Evolutionary conservation across 768 basidiomycete species (phyloP).

Genomic region (Russula lepida): DNA sequence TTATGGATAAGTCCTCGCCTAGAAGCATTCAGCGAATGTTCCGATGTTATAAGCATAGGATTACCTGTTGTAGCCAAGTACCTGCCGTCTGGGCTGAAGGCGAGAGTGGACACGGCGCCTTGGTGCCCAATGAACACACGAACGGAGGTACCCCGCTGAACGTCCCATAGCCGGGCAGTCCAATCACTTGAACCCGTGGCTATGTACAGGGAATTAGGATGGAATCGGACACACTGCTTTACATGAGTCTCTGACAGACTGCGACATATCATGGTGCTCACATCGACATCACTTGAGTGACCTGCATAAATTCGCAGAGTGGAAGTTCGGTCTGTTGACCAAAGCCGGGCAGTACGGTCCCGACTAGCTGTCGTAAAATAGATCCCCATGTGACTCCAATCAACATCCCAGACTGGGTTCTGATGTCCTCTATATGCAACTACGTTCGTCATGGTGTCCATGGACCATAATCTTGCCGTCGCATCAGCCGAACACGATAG

Average conservation of each 20-base stretch:
- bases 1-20: conserved; percentile 91
- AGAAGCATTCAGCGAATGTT: neutral
- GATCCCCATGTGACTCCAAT: conserved; percentile 98
- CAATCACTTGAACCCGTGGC: conserved; percentile 96
- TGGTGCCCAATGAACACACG: conserved; percentile 95
- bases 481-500: conserved; percentile 90
- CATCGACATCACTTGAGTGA: conserved; percentile 94
- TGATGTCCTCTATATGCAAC: conserved; percentile 94
- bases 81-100: conserved; percentile 88
- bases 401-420: conserved; percentile 97
- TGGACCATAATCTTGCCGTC: conserved; percentile 86
- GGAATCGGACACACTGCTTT: conserved; percentile 82
- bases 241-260: neutral
- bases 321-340: conserved; percentile 87
- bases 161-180: conserved; percentile 96
- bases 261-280: conserved; percentile 35
- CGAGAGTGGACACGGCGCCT: conserved; percentile 75
- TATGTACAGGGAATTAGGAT: conserved; percentile 95
- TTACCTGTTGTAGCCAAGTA: conserved; percentile 86
- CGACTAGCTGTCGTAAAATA: conserved; percentile 96
- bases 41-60: neutral
- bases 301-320: conserved; percentile 91
- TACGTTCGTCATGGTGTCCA: conserved; percentile 89
- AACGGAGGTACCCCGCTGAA: conserved; percentile 89
- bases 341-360: conserved; percentile 89